These are phyloP conservation scores for Seminavis robusta DNA, from an alignment of 108 stramenopile species.

Conservation along the genomic window DNA sequence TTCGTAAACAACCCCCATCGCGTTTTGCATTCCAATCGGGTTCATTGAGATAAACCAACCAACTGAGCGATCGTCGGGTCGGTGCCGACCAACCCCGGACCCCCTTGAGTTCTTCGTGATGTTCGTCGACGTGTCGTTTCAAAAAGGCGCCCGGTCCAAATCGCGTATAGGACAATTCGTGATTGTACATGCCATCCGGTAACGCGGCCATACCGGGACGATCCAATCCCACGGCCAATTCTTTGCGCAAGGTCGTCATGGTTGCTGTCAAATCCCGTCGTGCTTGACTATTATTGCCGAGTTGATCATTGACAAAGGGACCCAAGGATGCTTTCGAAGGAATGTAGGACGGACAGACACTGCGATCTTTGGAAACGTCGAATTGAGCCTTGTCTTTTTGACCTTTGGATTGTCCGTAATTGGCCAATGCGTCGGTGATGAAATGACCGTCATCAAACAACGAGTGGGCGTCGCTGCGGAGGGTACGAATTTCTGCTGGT, in stretches of 20 bases:
- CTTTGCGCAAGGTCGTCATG: constrained; percentile 34
- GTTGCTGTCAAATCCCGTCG: constrained; percentile 26
- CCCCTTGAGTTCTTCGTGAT: constrained; percentile 73
- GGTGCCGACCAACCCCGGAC: constrained; percentile 42
- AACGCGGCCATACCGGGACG: constrained; percentile 33
- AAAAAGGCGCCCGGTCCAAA: constrained; percentile 64
- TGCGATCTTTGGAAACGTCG: constrained; percentile 56
- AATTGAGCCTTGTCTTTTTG: constrained; percentile 43
- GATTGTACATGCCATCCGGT: constrained; percentile 37
- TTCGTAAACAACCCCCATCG: constrained; percentile 50
- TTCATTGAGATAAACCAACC: constrained; percentile 68
- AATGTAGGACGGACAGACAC: too few species aligned
- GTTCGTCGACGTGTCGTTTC: constrained; percentile 63
- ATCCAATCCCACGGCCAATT: constrained; percentile 38
- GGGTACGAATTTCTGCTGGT: constrained; percentile 14
- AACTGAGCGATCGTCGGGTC: constrained; percentile 50
- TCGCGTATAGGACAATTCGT: constrained; percentile 58
- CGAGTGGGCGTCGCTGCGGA: constrained; percentile 44
- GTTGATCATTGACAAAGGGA: constrained; percentile 20
- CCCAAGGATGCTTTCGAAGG: constrained; percentile 32
- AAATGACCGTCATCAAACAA: constrained; percentile 33
- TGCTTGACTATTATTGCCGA: constrained; percentile 26
- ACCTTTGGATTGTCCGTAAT: constrained; percentile 38
- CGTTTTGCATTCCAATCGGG: constrained; percentile 38
- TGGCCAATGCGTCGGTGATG: constrained; percentile 51